Evolutionary conservation across 345 rosid species (phyloP), one percentile per base, ranked within the genome.

Genomic region (Triadica sebifera): DNA sequence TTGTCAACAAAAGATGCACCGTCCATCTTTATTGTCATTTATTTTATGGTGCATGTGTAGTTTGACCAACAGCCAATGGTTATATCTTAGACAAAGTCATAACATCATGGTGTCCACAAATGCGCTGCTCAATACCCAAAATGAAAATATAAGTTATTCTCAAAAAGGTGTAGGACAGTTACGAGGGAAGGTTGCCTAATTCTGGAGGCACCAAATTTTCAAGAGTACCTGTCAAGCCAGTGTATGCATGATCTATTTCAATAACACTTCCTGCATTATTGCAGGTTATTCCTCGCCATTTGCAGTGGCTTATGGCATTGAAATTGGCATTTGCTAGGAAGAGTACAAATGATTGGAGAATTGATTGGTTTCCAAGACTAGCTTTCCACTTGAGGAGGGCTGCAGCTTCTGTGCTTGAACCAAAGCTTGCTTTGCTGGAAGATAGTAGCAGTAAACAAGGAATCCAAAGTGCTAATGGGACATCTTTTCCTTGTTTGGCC

Each of bases 181-280:
- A 83, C 2, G 75, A 63, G 0, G 86, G 63, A 29, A 72, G 76
- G 8, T 78, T 78, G 45, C 76, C 82, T 6, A 83, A 25, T 17
- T 63, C 82, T 65, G 65, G 45, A 45, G 82, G 86, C 3, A 83
- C 68, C 5, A 22, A 10, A 52, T 22, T 0, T n/a, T 77, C 64
- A 17, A 81, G 80, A 20, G 78, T 73, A 70, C 83, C 80, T 68
- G 22, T 57, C 38, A 81, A n/a, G 55, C 71, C 74, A 12, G 56
- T 37, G 63, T 61, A 34, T 0, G 79, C 49, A 49, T 69, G 68
- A 59, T 80, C 75, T 52, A 81, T 67, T 69, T 73, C 69, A 8
- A 46, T 63, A 9, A 77, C 69, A 56, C 58, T 73, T 15, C 75
- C 71, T 15, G 77, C 45, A n/a, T 38, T 20, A 15, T 60, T 43